These are phyloP conservation scores for Allium sativum DNA, from an alignment of 106 monocot genomes.

Conservation along the genomic window DNA sequence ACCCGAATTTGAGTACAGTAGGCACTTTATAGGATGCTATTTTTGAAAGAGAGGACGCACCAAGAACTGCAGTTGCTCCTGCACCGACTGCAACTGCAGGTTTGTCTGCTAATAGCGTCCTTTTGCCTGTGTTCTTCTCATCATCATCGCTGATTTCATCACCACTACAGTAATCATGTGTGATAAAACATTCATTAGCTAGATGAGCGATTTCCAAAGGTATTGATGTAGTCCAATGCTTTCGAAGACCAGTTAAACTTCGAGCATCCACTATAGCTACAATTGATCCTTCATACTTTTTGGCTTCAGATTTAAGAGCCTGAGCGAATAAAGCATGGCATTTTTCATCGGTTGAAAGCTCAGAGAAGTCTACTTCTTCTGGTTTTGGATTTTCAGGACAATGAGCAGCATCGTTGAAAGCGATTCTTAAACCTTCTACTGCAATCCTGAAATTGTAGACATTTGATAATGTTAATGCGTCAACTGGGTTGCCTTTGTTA, in stretches of 20 bases:
- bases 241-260: constrained; percentile 48
- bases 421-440: constrained; percentile 40
- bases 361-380: constrained; percentile 22
- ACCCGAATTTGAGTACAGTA: constrained; percentile 23
- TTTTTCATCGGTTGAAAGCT: constrained; percentile 60
- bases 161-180: constrained; percentile 18
- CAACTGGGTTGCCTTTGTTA: constrained; percentile 23
- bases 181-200: too few species aligned
- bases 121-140: constrained; percentile 8
- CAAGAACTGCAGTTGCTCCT: constrained; percentile 63
- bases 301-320: constrained; percentile 39
- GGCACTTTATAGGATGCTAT: constrained; percentile 33
- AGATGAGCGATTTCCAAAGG: constrained; percentile 40
- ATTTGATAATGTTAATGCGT: constrained; percentile 23
- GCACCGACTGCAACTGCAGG: constrained; percentile 69
- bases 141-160: constrained; percentile 9
- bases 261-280: constrained; percentile 78
- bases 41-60: constrained; percentile 59
- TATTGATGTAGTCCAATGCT: constrained; percentile 64
- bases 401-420: constrained; percentile 35
- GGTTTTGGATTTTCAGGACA: constrained; percentile 17
- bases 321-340: constrained; percentile 49
- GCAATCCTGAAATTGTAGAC: constrained; percentile 41
- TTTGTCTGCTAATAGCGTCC: constrained; percentile 26
- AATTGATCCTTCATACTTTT: constrained; percentile 44